phyloP scores from a whole-genome alignment of 2,329 filamentous ascomycete species.

The Coniochaeta hoffmannii region DNA sequence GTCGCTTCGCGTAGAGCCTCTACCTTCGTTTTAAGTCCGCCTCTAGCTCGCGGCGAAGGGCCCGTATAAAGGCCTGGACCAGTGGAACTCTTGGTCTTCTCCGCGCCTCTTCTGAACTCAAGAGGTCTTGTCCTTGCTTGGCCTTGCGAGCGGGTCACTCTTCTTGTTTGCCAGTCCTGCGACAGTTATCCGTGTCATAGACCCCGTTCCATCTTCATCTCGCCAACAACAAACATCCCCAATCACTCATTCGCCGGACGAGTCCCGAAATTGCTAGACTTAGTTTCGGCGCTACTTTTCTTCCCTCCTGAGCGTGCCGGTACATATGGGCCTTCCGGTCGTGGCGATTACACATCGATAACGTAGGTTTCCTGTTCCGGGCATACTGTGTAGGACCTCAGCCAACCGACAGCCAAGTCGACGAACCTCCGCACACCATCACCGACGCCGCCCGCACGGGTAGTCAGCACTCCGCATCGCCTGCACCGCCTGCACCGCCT shows the following conservation, averaged over 20 bases:
- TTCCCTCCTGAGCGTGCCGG: background rate
- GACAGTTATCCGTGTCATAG: background rate
- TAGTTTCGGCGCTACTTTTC: background rate
- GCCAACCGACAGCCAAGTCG: background rate
- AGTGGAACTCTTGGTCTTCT: background rate
- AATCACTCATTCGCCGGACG: background rate
- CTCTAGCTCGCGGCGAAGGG: background rate
- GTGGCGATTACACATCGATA: background rate
- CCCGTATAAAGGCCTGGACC: background rate
- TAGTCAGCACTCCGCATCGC: slow-evolving; percentile 1
- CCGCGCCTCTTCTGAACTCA: background rate
- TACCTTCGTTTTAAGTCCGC: background rate
- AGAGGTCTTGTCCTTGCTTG: background rate
- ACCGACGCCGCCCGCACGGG: background rate
- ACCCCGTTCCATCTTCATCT: background rate
- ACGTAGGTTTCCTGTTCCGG: background rate
- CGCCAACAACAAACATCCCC: background rate
- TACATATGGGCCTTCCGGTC: background rate
- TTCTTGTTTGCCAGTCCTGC: background rate
- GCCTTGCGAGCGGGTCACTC: background rate
- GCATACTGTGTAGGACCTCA: background rate
- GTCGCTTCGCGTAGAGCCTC: background rate
- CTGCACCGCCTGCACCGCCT: background rate
- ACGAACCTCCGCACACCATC: background rate
- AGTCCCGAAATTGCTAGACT: background rate